Percentiles rank a stretch among this genome's conserved stretches.
Conservation (phyloP, 2,329 filamentous ascomycete species). For the Pseudofabraea citricarpa region DNA sequence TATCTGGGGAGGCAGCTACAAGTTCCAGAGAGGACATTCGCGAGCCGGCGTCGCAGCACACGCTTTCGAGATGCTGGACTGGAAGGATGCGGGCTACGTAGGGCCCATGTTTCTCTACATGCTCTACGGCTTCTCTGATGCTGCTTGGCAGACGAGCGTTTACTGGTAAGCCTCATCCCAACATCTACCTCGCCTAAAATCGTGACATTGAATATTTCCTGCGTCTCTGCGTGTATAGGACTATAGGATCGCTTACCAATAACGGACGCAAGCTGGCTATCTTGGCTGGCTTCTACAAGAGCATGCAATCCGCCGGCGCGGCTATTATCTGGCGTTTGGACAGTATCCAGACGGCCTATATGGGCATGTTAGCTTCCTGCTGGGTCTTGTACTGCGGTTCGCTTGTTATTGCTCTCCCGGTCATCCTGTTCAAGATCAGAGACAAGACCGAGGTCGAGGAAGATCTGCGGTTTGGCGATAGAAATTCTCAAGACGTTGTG, state of each 20-base stretch:
- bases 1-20: constrained; percentile 80
- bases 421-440: neutral
- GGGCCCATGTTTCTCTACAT: constrained; percentile 83
- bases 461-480: too few species aligned
- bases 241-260: too few species aligned
- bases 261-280: constrained; percentile 86
- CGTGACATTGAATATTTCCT: too few species aligned
- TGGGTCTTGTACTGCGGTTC: neutral
- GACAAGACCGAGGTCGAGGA: neutral
- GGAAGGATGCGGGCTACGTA: constrained; percentile 61
- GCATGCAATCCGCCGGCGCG: constrained; percentile 76
- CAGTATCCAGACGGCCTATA: constrained; percentile 53
- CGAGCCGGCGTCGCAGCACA: constrained; percentile 35
- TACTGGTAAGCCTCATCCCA: too few species aligned
- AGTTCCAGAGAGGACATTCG: constrained; percentile 55
- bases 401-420: neutral
- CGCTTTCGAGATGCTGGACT: too few species aligned
- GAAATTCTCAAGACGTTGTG: too few species aligned
- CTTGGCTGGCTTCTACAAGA: constrained; percentile 83
- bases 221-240: too few species aligned
- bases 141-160: too few species aligned
- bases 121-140: constrained; percentile 83
- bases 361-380: constrained; percentile 69
- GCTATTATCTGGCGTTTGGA: constrained; percentile 71
- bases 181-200: too few species aligned